Percentiles rank a stretch among this genome's conserved stretches.
These are phyloP conservation scores for Suillus placidus DNA, from an alignment of 768 basidiomycete genomes.

Conservation along the genomic window DNA sequence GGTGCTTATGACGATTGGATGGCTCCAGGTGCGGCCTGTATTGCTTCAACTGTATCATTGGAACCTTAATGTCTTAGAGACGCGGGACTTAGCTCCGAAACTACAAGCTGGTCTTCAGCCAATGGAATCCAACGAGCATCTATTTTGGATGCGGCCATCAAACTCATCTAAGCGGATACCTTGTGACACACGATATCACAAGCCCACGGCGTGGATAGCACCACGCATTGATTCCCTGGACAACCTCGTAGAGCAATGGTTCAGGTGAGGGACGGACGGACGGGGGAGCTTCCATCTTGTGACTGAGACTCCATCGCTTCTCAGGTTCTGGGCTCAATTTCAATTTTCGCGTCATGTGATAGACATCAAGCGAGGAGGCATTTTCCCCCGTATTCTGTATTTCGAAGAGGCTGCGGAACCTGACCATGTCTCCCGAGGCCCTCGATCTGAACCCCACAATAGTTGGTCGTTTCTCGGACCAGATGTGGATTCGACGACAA, in stretches of 20 bases:
- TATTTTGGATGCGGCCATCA: slow-evolving; percentile 37
- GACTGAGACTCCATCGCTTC: background rate
- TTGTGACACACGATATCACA: slow-evolving; percentile 38
- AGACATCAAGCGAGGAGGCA: slow-evolving; percentile 46
- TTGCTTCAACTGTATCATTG: background rate
- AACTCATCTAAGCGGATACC: slow-evolving; percentile 13
- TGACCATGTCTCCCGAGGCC: background rate
- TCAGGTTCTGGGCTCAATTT: slow-evolving; percentile 51
- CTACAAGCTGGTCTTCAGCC: slow-evolving; percentile 44
- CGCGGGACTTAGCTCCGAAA: slow-evolving; percentile 49
- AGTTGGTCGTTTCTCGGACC: slow-evolving; percentile 2
- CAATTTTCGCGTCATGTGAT: slow-evolving; percentile 34
- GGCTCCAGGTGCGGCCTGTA: slow-evolving; percentile 52
- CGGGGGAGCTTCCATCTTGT: slow-evolving; percentile 9
- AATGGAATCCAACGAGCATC: slow-evolving; percentile 12
- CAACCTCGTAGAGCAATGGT: slow-evolving; percentile 42
- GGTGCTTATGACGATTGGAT: slow-evolving; percentile 60
- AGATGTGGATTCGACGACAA: background rate
- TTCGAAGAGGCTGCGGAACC: background rate
- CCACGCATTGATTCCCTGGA: slow-evolving; percentile 18
- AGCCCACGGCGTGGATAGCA: slow-evolving; percentile 15
- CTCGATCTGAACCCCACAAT: background rate
- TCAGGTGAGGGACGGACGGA: slow-evolving; percentile 36
- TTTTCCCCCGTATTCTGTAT: slow-evolving; percentile 27
- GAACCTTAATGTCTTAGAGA: slow-evolving; percentile 34